Percentiles rank a stretch among this genome's conserved stretches.
phyloP scores from a whole-genome alignment of 805 yeast genomes.

The Starmerella roubikii region DNA sequence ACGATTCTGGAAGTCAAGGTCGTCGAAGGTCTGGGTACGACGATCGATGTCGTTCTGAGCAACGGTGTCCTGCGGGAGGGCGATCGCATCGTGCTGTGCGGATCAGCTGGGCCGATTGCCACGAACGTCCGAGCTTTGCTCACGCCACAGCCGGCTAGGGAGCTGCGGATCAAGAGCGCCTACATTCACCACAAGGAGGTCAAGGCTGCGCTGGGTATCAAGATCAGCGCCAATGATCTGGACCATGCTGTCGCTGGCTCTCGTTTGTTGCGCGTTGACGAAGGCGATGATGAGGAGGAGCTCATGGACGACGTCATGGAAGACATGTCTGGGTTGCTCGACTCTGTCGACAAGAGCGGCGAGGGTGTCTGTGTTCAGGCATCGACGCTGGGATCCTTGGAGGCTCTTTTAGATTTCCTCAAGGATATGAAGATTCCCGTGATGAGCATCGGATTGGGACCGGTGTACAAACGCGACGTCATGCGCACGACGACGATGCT shows the following conservation, averaged over 20 bases:
- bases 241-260: constrained; percentile 99
- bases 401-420: constrained; percentile 90
- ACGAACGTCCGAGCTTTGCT: constrained; percentile 89
- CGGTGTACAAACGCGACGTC: constrained; percentile 94
- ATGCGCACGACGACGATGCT: constrained; percentile 96
- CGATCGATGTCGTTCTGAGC: constrained; percentile 94
- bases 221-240: constrained; percentile 93
- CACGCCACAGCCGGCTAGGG: constrained; percentile 96
- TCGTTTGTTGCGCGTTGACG: constrained; percentile 83
- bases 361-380: constrained; percentile 98
- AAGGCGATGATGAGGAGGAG: constrained; percentile 95
- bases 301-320: constrained; percentile 98
- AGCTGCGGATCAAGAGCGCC: constrained; percentile 90
- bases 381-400: constrained; percentile 93
- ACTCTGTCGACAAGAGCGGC: constrained; percentile 89
- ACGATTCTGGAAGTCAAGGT: constrained; percentile 96
- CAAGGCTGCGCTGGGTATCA: constrained; percentile 97
- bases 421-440: constrained; percentile 99
- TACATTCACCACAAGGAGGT: constrained; percentile 95
- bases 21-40: constrained; percentile 95
- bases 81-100: constrained; percentile 90
- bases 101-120: constrained; percentile 95
- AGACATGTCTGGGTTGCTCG: constrained; percentile 85
- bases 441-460: constrained; percentile 96
- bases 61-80: constrained; percentile 93